phyloP scores from a whole-genome alignment of 1,284 basidiomycete genomes.

The Sporisorium iseilematis-ciliati region DNA sequence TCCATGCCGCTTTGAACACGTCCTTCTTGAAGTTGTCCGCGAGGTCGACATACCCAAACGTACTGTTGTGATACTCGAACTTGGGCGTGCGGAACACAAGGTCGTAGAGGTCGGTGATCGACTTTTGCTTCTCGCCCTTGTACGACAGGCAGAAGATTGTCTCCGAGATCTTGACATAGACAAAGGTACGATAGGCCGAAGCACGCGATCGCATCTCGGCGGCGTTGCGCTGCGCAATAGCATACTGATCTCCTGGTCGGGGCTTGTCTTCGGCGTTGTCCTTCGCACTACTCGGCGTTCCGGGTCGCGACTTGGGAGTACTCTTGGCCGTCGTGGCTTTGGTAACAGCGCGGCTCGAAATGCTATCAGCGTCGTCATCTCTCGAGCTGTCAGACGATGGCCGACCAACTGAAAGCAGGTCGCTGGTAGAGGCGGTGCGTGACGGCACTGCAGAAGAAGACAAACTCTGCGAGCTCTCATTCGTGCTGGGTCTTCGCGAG shows the following conservation, averaged over 20 bases:
- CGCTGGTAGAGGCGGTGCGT: conserved; percentile 14
- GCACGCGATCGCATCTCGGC: conserved; percentile 72
- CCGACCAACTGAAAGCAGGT: conserved; percentile 18
- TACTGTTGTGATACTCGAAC: conserved; percentile 86
- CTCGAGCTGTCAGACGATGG: conserved; percentile 35
- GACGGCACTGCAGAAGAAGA: conserved; percentile 6
- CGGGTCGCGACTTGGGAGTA: conserved; percentile 30
- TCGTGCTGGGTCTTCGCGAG: conserved; percentile 16
- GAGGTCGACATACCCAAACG: conserved; percentile 75
- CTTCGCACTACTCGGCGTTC: conserved; percentile 25
- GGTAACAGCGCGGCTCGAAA: conserved; percentile 11
- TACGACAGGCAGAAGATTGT: conserved; percentile 72
- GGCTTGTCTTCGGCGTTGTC: conserved; percentile 18
- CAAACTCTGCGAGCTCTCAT: conserved; percentile 21
- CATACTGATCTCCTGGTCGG: conserved; percentile 37
- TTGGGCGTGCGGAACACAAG: conserved; percentile 73
- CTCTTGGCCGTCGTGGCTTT: conserved; percentile 13
- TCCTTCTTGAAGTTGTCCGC: conserved; percentile 66
- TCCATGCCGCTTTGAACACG: conserved; percentile 66
- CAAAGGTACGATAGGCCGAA: conserved; percentile 76
- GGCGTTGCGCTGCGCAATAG: conserved; percentile 60
- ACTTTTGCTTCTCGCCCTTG: conserved; percentile 73
- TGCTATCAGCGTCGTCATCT: conserved; percentile 29
- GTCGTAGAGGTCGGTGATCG: conserved; percentile 73
- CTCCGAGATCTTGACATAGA: conserved; percentile 82